These are phyloP conservation scores for Spathaspora passalidarum DNA, from an alignment of 805 yeast species.

Conservation along the genomic window DNA sequence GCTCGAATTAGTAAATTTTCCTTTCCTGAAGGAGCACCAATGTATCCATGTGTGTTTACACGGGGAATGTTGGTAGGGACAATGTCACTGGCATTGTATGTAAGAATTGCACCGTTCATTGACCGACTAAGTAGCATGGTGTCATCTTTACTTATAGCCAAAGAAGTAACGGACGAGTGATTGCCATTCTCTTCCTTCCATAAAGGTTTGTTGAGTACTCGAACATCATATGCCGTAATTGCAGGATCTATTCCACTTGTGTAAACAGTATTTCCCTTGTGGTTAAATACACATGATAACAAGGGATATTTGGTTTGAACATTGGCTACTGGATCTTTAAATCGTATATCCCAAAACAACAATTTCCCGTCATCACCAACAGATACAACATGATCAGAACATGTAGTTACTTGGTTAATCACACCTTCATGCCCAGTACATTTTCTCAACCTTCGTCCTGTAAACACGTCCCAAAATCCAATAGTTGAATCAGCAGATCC, in stretches of 20 bases:
- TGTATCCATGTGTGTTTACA: slow-evolving; percentile 45
- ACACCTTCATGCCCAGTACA: slow-evolving; percentile 49
- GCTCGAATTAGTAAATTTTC: slow-evolving; percentile 54
- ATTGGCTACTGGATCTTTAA: slow-evolving; percentile 39
- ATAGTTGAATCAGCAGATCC: slow-evolving; percentile 62
- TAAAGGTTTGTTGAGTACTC: slow-evolving; percentile 37
- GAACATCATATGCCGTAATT: slow-evolving; percentile 56
- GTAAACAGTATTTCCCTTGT: slow-evolving; percentile 43
- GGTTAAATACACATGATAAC: slow-evolving; percentile 40
- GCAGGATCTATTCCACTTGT: slow-evolving; percentile 69
- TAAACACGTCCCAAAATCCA: slow-evolving; percentile 59
- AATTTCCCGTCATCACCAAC: slow-evolving; percentile 67
- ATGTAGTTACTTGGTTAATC: slow-evolving; percentile 52
- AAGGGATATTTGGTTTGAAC: slow-evolving; percentile 57
- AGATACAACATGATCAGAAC: slow-evolving; percentile 35
- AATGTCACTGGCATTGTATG: slow-evolving; percentile 51
- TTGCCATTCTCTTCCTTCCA: slow-evolving; percentile 45
- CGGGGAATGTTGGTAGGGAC: slow-evolving; percentile 40
- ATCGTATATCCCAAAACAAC: slow-evolving; percentile 63
- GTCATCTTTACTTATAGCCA: slow-evolving; percentile 47
- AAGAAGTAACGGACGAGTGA: slow-evolving; percentile 49
- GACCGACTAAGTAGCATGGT: slow-evolving; percentile 50
- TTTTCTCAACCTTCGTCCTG: slow-evolving; percentile 54
- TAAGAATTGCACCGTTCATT: slow-evolving; percentile 53
- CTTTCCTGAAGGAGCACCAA: slow-evolving; percentile 54